These are phyloP conservation scores for Aspergillus biplanus DNA, from an alignment of 495 filamentous ascomycete species.

Conservation along the genomic window DNA sequence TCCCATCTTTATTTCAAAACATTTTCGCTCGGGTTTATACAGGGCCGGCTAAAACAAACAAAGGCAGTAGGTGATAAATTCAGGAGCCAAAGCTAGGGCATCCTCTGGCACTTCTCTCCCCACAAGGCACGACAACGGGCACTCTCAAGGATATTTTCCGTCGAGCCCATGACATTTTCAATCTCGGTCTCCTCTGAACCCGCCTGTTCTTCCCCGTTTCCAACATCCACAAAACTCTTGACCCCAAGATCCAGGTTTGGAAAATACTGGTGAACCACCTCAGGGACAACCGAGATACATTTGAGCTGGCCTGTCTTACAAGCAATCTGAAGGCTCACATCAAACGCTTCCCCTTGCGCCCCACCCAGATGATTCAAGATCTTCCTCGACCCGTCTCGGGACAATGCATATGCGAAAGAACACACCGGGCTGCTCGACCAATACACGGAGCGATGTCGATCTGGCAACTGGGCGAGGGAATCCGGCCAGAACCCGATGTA, in stretches of 20 bases:
- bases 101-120: neutral
- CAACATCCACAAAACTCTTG: constrained; percentile 20
- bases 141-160: constrained; percentile 28
- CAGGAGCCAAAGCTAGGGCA: no score
- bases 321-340: constrained; percentile 23
- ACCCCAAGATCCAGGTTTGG: constrained; percentile 11
- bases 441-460: constrained; percentile 41
- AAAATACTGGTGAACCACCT: constrained; percentile 27
- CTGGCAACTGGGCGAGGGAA: constrained; percentile 24
- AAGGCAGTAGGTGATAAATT: no score
- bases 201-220: constrained; percentile 7
- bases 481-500: constrained; percentile 21
- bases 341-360: constrained; percentile 26
- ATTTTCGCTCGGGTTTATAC: no score
- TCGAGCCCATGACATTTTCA: constrained; percentile 24
- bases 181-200: constrained; percentile 4
- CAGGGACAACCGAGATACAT: constrained; percentile 27
- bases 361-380: constrained; percentile 26
- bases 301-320: constrained; percentile 19
- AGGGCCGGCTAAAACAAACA: no score
- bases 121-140: constrained; percentile 25
- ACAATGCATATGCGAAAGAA: constrained; percentile 50
- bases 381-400: constrained; percentile 27
- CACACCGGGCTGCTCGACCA: constrained; percentile 42
- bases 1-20: no score